These are phyloP conservation scores for Toxoplasma gondii DNA, from an alignment of 169 alveolate species.

Conservation along the genomic window DNA sequence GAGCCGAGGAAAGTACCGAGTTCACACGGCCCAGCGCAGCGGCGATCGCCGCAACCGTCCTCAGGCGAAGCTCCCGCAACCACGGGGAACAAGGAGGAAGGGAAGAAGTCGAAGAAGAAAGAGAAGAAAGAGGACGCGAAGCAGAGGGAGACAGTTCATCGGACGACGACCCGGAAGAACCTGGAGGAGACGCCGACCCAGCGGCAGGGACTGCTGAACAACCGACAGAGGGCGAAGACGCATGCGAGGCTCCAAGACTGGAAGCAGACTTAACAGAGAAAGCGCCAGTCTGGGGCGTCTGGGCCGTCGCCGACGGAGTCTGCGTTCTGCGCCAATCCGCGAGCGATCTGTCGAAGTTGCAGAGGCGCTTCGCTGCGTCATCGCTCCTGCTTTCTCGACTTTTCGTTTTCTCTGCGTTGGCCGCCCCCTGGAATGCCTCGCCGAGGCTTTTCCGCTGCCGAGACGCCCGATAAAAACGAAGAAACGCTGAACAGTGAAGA, in stretches of 20 bases:
- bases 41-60: background rate
- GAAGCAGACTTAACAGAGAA: background rate
- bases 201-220: no score
- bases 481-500: no score
- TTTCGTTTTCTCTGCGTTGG: no score
- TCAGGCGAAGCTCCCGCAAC: background rate
- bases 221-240: background rate
- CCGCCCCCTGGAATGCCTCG: no score
- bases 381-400: no score
- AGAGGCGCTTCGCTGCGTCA: no score
- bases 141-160: background rate
- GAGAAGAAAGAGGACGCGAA: background rate
- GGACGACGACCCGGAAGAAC: background rate
- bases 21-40: background rate
- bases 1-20: background rate
- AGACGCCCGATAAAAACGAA: no score
- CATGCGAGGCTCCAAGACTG: background rate
- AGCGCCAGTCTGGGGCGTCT: background rate
- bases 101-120: background rate
- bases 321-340: no score
- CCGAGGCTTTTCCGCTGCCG: no score
- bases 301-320: background rate
- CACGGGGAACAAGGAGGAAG: background rate
- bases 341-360: no score
- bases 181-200: no score